These are phyloP conservation scores for Saussurea involucrata DNA, from an alignment of 129 eudicot species.

Conservation along the genomic window DNA sequence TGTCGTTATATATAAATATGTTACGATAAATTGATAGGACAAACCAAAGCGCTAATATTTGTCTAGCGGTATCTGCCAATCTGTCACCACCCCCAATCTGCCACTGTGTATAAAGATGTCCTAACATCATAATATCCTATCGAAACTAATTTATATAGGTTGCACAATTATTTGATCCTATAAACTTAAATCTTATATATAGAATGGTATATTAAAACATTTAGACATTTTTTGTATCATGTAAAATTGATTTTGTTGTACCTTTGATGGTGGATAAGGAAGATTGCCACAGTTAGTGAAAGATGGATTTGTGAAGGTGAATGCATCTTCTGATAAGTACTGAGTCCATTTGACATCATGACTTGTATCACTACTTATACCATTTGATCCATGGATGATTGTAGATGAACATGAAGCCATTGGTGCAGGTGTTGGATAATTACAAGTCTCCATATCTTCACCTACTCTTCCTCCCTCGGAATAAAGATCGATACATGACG, in stretches of 20 bases:
- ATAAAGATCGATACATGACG: conserved; percentile 50
- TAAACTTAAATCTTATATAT: too few species aligned
- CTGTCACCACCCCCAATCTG: too few species aligned
- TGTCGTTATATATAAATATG: too few species aligned
- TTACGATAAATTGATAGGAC: too few species aligned
- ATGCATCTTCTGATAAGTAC: conserved; percentile 80
- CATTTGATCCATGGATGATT: conserved; percentile 31
- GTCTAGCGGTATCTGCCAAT: too few species aligned
- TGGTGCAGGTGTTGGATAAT: conserved; percentile 39
- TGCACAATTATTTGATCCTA: too few species aligned
- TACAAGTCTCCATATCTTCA: conserved; percentile 41
- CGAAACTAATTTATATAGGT: too few species aligned
- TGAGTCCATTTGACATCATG: conserved; percentile 74
- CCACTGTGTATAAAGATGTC: too few species aligned
- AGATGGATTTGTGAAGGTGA: conserved; percentile 52
- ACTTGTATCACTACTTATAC: conserved; percentile 21
- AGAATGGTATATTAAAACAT: too few species aligned
- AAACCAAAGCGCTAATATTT: too few species aligned
- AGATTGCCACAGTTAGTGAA: conserved; percentile 34
- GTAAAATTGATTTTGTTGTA: conserved; percentile 2
- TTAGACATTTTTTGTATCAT: too few species aligned
- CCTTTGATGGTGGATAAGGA: conserved; percentile 73
- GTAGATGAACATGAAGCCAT: conserved; percentile 33
- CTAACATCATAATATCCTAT: too few species aligned
- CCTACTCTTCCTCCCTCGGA: conserved; percentile 58